Evolutionary conservation across 805 yeast species (phyloP).

Genomic region (Kluyveromyces lactis): DNA sequence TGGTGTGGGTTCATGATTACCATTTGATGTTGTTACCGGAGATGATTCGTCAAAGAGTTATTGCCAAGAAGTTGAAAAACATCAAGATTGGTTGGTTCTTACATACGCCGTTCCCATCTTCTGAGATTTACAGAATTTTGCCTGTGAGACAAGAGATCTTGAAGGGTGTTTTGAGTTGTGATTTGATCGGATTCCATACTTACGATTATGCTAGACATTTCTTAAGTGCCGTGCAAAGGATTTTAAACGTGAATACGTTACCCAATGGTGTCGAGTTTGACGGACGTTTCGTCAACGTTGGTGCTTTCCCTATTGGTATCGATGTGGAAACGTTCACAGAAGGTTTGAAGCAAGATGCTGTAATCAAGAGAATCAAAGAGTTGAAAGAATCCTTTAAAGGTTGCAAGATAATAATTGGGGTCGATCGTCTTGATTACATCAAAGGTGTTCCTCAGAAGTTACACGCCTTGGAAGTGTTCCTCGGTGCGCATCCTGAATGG

Average conservation of each 20-base stretch:
- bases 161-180: conserved; percentile 87
- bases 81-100: conserved; percentile 86
- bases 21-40: conserved; percentile 93
- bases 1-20: conserved; percentile 97
- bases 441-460: conserved; percentile 97
- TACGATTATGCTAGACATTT: conserved; percentile 97
- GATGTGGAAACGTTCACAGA: conserved; percentile 86
- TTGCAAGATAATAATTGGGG: conserved; percentile 87
- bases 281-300: conserved; percentile 72
- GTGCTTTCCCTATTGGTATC: conserved; percentile 98
- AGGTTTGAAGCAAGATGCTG: conserved; percentile 59
- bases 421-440: conserved; percentile 91
- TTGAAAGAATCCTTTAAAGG: conserved; percentile 62
- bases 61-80: conserved; percentile 36
- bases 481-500: conserved; percentile 95
- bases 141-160: conserved; percentile 93
- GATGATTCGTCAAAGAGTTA: conserved; percentile 61
- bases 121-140: conserved; percentile 89
- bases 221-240: conserved; percentile 77
- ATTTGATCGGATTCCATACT: conserved; percentile 96
- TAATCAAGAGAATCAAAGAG: conserved; percentile 54
- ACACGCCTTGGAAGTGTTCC: conserved; percentile 90
- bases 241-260: conserved; percentile 70
- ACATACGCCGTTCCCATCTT: conserved; percentile 97
- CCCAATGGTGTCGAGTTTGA: conserved; percentile 85